phyloP scores from a whole-genome alignment of 2,329 filamentous ascomycete genomes.

The Fusarium sp. region DNA sequence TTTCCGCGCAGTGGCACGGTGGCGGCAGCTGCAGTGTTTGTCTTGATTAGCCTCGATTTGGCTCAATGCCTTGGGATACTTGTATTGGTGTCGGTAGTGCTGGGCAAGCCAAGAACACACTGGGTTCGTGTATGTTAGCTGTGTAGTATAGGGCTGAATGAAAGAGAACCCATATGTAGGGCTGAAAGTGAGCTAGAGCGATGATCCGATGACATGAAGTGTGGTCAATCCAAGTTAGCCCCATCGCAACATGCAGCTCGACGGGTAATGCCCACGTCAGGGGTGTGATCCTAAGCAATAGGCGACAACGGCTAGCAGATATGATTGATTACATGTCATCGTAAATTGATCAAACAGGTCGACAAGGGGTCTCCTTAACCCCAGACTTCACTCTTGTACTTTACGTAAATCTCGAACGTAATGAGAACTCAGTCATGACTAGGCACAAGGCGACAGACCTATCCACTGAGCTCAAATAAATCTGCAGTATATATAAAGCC shows the following conservation, averaged over 20 bases:
- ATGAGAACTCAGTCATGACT: background rate
- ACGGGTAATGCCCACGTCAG: background rate
- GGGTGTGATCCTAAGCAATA: background rate
- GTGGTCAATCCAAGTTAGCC: background rate
- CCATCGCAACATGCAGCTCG: background rate
- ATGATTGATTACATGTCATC: background rate
- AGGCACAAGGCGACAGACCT: background rate
- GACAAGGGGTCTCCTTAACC: background rate
- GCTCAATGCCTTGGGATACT: too few relatives aligned
- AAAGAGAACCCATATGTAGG: background rate
- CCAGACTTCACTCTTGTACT: background rate
- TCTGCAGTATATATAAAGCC: background rate
- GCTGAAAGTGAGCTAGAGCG: slow-evolving; percentile 1
- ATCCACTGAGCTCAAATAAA: background rate
- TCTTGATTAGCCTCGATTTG: background rate
- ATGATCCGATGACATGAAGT: slow-evolving; percentile 3
- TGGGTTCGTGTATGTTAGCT: background rate
- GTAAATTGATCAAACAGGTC: background rate
- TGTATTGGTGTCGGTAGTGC: background rate
- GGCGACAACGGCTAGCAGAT: background rate
- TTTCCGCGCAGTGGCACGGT: background rate
- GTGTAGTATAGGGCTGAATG: background rate
- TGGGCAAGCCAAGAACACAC: background rate
- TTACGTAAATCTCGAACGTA: background rate
- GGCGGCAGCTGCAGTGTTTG: background rate